phyloP scores from a whole-genome alignment of 169 alveolate species.

The Eimeria sp. region DNA sequence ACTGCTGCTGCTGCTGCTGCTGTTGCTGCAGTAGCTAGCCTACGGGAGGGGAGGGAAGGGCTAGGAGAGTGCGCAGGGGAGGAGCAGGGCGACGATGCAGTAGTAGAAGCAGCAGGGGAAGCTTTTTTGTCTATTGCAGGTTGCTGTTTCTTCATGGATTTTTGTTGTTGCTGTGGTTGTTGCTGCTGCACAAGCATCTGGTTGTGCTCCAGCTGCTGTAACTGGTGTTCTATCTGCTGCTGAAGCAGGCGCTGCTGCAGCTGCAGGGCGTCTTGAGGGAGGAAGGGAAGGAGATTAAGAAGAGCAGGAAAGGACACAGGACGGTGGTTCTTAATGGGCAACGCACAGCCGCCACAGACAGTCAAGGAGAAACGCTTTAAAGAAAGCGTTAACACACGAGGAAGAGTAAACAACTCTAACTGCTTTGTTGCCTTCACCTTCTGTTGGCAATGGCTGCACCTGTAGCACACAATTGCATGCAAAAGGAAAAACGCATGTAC shows the following conservation, averaged over 20 bases:
- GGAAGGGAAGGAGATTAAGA: slow-evolving; percentile 68
- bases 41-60: slow-evolving; percentile 23
- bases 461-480: not conserved
- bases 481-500: not conserved
- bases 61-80: slow-evolving; percentile 62
- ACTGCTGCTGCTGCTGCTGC: slow-evolving; percentile 38
- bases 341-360: not conserved
- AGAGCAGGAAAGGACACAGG: slow-evolving; percentile 64
- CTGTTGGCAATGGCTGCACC: slow-evolving; percentile 73
- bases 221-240: slow-evolving; percentile 19
- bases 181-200: not conserved
- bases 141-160: not conserved
- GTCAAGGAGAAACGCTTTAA: slow-evolving; percentile 63
- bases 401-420: slow-evolving; percentile 67
- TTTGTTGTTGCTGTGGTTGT: slow-evolving; percentile 33
- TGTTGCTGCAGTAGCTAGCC: slow-evolving; percentile 1
- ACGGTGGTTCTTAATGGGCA: slow-evolving; percentile 47
- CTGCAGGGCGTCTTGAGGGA: slow-evolving; percentile 26
- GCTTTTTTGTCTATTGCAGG: not conserved
- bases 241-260: slow-evolving; percentile 67
- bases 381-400: slow-evolving; percentile 43
- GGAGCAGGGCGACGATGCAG: slow-evolving; percentile 52
- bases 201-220: not conserved
- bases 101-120: slow-evolving; percentile 40
- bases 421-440: slow-evolving; percentile 77